Percentiles rank a stretch among this genome's conserved stretches.
Evolutionary conservation across 345 rosid species (phyloP).

Genomic region (Gossypium raimondii): DNA sequence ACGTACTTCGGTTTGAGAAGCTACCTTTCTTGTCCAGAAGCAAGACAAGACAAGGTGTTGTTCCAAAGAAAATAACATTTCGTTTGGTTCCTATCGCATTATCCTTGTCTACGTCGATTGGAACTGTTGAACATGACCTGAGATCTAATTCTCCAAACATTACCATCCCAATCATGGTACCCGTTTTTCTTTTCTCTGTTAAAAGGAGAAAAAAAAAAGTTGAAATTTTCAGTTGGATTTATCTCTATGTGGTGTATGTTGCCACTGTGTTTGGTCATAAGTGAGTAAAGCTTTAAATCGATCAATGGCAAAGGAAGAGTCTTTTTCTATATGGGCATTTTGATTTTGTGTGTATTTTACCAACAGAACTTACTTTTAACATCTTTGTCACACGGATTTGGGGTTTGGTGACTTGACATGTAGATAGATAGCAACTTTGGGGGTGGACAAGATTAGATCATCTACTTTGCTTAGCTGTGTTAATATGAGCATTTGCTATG

Average conservation of each 20-base stretch:
- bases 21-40: conserved; percentile 3
- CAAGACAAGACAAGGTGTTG: conserved; percentile 7
- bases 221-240: neutral
- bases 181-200: neutral
- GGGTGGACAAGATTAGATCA: neutral
- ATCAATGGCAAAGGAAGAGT: neutral
- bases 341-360: neutral
- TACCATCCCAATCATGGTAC: conserved; percentile 46
- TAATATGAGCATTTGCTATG: neutral
- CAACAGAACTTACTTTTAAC: neutral
- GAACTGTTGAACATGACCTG: conserved; percentile 20
- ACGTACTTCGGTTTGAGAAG: conserved; percentile 6
- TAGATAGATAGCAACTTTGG: neutral
- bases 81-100: conserved; percentile 8
- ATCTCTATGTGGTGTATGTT: neutral
- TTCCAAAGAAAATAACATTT: conserved; percentile 12
- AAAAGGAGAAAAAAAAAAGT: neutral
- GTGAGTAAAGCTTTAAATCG: neutral
- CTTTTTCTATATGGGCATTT: neutral
- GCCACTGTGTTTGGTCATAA: neutral
- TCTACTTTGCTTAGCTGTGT: neutral
- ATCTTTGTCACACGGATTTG: neutral
- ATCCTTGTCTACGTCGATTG: conserved; percentile 33
- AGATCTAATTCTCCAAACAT: conserved; percentile 26
- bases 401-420: neutral